phyloP scores from a whole-genome alignment of 495 filamentous ascomycete species.

The Aspergillus diversus region DNA sequence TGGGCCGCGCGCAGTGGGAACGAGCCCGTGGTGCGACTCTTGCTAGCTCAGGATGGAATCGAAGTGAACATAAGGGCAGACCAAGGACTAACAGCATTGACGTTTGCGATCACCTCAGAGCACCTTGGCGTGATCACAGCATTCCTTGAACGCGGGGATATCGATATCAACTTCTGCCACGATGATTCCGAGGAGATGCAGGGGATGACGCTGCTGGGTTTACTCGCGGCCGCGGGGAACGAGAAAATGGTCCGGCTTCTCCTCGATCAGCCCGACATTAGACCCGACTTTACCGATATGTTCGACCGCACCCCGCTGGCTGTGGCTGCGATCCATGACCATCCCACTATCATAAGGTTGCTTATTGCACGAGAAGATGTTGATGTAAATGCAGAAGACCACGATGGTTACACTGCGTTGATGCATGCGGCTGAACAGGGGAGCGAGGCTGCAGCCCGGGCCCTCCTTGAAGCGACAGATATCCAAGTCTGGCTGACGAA shows the following conservation, averaged over 20 bases:
- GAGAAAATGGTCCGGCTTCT: not conserved
- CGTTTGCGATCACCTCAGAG: not conserved
- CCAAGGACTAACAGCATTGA: not conserved
- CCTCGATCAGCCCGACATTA: not conserved
- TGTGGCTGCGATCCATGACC: not conserved
- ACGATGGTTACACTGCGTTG: not conserved
- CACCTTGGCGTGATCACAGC: not conserved
- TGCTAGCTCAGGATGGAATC: not conserved
- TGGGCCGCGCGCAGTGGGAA: not conserved
- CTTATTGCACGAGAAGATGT: not conserved
- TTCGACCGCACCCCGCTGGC: not conserved
- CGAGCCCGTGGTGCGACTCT: not conserved
- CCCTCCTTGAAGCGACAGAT: not conserved
- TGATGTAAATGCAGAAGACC: not conserved
- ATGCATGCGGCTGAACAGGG: not conserved
- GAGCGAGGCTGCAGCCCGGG: not conserved
- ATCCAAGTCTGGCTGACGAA: not conserved
- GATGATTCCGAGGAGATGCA: not conserved
- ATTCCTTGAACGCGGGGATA: not conserved
- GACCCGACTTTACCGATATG: not conserved
- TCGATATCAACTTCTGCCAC: not conserved
- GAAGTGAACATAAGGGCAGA: not conserved
- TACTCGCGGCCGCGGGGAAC: not conserved
- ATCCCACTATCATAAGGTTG: not conserved
- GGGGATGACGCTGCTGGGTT: not conserved